Conservation (phyloP, 441 rosid species). For the Brassica hybrid region DNA sequence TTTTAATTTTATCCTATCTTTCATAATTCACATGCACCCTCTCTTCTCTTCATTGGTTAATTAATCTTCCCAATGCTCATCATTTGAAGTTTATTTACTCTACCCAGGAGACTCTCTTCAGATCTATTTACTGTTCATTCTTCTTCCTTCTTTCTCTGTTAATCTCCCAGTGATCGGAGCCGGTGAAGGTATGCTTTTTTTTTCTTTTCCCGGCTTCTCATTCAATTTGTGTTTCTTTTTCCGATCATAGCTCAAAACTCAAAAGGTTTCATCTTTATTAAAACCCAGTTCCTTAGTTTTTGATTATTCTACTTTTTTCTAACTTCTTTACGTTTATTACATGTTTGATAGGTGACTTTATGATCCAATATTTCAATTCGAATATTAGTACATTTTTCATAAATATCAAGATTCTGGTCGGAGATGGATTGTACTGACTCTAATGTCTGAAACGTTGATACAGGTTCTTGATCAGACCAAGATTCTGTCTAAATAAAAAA, state of each 20-base stretch:
- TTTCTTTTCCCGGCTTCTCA: background rate
- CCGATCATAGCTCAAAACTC: background rate
- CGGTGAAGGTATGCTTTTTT: slow-evolving; percentile 45
- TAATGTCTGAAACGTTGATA: slow-evolving; percentile 4
- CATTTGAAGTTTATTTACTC: background rate
- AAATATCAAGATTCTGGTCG: slow-evolving; percentile 13
- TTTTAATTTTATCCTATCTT: slow-evolving; percentile 38
- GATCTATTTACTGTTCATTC: slow-evolving; percentile 52
- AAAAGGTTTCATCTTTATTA: background rate
- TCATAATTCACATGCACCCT: slow-evolving; percentile 55
- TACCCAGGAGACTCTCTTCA: slow-evolving; percentile 38
- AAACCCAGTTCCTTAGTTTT: background rate
- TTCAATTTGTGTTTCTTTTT: background rate
- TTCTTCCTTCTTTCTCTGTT: slow-evolving; percentile 31
- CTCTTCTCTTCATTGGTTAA: slow-evolving; percentile 36
- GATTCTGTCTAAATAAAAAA: background rate
- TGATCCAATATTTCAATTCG: background rate
- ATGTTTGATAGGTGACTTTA: background rate
- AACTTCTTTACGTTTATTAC: background rate
- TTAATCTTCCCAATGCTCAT: slow-evolving; percentile 17
- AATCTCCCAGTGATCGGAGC: slow-evolving; percentile 35
- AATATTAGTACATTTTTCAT: background rate
- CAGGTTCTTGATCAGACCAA: slow-evolving; percentile 26
- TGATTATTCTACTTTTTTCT: background rate
- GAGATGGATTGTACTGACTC: slow-evolving; percentile 8